Conservation (phyloP, 2,329 filamentous ascomycete species). For the Macrophomina phaseolina region DNA sequence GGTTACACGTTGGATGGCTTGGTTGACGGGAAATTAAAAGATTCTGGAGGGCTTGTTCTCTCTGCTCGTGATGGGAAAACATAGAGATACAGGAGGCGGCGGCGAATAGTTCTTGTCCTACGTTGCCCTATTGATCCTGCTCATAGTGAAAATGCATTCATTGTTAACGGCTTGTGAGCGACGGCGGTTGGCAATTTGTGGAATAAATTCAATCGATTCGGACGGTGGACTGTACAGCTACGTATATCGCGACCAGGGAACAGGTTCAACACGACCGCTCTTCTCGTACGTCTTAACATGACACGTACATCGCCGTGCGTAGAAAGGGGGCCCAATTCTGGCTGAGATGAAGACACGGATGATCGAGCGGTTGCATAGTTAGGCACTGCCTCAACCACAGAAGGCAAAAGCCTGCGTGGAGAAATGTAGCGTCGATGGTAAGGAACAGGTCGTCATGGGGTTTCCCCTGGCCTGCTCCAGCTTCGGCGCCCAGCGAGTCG, state of each 20-base stretch:
- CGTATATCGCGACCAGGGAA: no score
- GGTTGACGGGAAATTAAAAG: constrained; percentile 43
- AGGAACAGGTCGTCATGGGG: constrained; percentile 67
- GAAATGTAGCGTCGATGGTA: constrained; percentile 68
- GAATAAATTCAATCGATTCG: no score
- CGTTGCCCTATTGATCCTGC: constrained; percentile 3
- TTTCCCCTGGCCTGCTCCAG: constrained; percentile 65
- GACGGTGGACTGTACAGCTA: no score
- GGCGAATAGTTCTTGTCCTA: neutral
- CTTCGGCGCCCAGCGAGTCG: constrained; percentile 62
- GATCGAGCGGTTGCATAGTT: neutral
- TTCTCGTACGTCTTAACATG: no score
- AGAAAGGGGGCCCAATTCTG: no score
- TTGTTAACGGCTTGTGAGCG: neutral
- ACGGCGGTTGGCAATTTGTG: no score
- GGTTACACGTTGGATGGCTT: constrained; percentile 2
- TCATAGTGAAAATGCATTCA: constrained; percentile 9
- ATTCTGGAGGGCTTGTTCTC: constrained; percentile 34
- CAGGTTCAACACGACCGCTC: no score
- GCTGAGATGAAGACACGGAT: no score
- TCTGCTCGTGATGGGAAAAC: constrained; percentile 37
- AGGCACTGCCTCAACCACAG: neutral
- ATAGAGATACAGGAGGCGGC: constrained; percentile 47
- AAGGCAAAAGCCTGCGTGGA: neutral
- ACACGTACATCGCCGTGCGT: no score